phyloP scores from a whole-genome alignment of 2,329 filamentous ascomycete species.

The Chaetothyriales sp. region DNA sequence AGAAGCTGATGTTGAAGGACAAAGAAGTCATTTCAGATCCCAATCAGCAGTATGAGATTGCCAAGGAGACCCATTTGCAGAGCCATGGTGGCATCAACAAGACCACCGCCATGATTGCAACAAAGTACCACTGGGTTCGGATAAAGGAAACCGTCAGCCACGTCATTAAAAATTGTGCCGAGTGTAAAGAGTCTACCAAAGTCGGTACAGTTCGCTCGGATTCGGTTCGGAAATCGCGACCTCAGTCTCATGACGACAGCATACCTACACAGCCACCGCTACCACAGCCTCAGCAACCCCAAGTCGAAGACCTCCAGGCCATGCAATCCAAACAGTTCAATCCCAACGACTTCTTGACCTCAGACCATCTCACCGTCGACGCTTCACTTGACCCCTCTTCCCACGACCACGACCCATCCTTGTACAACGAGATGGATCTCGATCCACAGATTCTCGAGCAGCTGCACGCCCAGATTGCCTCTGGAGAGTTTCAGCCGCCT shows the following conservation, averaged over 20 bases:
- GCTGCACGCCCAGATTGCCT: constrained; percentile 23
- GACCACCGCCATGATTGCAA: constrained; percentile 84
- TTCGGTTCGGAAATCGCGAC: constrained; percentile 9
- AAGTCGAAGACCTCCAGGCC: constrained; percentile 3
- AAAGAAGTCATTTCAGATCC: constrained; percentile 94
- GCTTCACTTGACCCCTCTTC: not conserved
- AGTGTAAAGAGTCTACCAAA: constrained; percentile 73
- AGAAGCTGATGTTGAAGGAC: constrained; percentile 89
- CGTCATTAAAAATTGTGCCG: constrained; percentile 78
- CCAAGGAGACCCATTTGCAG: constrained; percentile 57
- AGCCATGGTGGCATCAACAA: constrained; percentile 95
- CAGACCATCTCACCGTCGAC: not conserved
- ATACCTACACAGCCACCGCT: not conserved
- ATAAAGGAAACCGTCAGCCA: constrained; percentile 96
- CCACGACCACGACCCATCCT: constrained; percentile 21
- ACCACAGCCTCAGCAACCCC: constrained; percentile 1
- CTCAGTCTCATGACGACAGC: not conserved
- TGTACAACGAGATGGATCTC: constrained; percentile 40
- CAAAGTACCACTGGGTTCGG: constrained; percentile 91
- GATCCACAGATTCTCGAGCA: constrained; percentile 50
- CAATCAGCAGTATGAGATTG: constrained; percentile 79
- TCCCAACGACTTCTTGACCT: constrained; percentile 8
- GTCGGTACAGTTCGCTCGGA: constrained; percentile 28
- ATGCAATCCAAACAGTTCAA: constrained; percentile 6
- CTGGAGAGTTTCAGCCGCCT: constrained; percentile 10